These are phyloP conservation scores for Fusarium clavum DNA, from an alignment of 2,329 filamentous ascomycete species.

Conservation along the genomic window DNA sequence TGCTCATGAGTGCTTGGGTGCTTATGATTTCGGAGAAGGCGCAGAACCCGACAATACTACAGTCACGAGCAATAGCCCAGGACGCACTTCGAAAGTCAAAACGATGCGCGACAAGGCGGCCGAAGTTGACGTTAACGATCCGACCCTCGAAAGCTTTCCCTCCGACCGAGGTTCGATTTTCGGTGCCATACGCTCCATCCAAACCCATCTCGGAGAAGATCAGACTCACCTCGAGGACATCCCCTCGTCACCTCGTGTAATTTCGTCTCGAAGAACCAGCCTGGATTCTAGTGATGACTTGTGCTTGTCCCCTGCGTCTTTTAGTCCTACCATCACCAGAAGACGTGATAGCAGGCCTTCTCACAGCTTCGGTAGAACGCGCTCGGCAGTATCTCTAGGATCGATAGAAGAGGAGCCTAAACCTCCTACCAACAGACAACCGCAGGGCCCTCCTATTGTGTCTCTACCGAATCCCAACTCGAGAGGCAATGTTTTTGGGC, in stretches of 20 bases:
- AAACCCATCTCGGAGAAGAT: slow-evolving; percentile 58
- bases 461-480: slow-evolving; percentile 42
- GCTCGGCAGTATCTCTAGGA: slow-evolving; percentile 56
- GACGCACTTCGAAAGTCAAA: slow-evolving; percentile 26
- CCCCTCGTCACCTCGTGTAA: slow-evolving; percentile 52
- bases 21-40: slow-evolving; percentile 52
- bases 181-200: slow-evolving; percentile 59
- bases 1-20: slow-evolving; percentile 60
- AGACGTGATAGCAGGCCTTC: slow-evolving; percentile 51
- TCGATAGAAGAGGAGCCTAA: slow-evolving; percentile 61
- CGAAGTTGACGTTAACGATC: slow-evolving; percentile 57
- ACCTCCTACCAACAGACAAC: slow-evolving; percentile 19
- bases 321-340: slow-evolving; percentile 50
- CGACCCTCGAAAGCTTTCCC: slow-evolving; percentile 62
- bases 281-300: slow-evolving; percentile 55
- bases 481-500: slow-evolving; percentile 26
- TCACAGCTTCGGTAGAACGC: slow-evolving; percentile 51
- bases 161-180: slow-evolving; percentile 59
- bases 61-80: slow-evolving; percentile 32
- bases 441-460: slow-evolving; percentile 30
- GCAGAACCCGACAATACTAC: slow-evolving; percentile 46
- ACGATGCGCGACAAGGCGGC: slow-evolving; percentile 33
- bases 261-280: slow-evolving; percentile 50
- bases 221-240: slow-evolving; percentile 52
- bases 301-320: slow-evolving; percentile 49